Percentiles rank a stretch among this genome's conserved stretches.
Evolutionary conservation across 2,329 filamentous ascomycete species (phyloP).

Genomic region (Hypoxylon sp.): DNA sequence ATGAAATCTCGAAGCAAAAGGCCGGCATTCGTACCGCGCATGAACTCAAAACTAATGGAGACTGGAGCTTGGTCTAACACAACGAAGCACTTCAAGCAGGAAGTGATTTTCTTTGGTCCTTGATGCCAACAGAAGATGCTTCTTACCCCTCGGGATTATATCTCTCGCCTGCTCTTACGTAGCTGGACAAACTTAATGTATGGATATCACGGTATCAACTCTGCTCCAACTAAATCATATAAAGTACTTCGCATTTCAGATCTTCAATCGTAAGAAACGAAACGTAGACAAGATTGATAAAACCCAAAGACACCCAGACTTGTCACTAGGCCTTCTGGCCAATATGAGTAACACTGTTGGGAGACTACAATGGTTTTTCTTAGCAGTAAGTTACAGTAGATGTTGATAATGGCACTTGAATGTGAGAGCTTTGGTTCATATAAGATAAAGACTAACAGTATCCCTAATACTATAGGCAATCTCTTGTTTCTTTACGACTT

Average conservation of each 20-base stretch:
- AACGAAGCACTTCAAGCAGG: neutral
- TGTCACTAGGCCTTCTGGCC: neutral
- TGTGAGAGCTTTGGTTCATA: neutral
- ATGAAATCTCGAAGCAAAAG: constrained; percentile 42
- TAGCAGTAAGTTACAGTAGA: neutral
- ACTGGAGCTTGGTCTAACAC: constrained; percentile 36
- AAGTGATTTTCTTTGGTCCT: neutral
- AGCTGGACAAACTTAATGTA: neutral
- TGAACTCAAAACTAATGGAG: constrained; percentile 38
- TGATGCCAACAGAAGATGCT: neutral
- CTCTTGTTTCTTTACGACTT: neutral
- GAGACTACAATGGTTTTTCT: neutral
- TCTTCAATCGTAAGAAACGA: neutral
- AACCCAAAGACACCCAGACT: neutral
- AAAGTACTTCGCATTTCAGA: neutral
- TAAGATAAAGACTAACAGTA: neutral
- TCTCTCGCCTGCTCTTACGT: neutral
- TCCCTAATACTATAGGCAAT: neutral
- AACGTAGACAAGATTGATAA: neutral
- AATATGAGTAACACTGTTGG: neutral
- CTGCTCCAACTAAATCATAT: neutral
- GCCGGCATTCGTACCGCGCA: constrained; percentile 23
- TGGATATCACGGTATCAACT: neutral
- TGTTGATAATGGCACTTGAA: neutral
- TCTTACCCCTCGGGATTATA: neutral